Evolutionary conservation across 2,329 filamentous ascomycete genomes (phyloP), one percentile per base, ranked within the genome.

Genomic region (Pseudogymnoascus sp.): DNA sequence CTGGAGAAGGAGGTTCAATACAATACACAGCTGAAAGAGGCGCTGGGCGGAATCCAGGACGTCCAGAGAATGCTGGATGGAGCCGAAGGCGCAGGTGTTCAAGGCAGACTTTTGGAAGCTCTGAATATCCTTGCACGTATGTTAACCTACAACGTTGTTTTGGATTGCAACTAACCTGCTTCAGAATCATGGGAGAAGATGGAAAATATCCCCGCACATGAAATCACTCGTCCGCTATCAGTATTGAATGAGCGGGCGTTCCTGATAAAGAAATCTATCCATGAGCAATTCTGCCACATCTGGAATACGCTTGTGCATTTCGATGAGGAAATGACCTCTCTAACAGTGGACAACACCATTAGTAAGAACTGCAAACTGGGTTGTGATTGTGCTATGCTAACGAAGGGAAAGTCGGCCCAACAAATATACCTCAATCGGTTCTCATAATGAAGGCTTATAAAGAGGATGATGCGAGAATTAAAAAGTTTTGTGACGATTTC

Each of bases 251-350:
- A 84, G 50, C 83, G 87, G 66, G 82, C 84, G 1, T 84, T 84
- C 25, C 84, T 87, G 69, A 77, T 96, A 63, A 87, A 86, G 66
- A 80, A 82, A 1, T 80, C 83, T 18, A 82, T 94, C 21, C 82
- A 86, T 63, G 83, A 88, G 42, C 83, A 84, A 7, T 81, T 94
- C 40, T 82, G 84, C 47, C 79, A 80, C 62, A 81, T 86, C n/a
- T 97, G 92, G 91, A 82, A 83, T 64, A 77, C 80, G 0, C 77
- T 93, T 47, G 77, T 96, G 11, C 75, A 79, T 1, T 75, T 92
- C 16, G 84, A 93, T 69, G 73, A 78, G 0, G 77, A 82, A 21
- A 75, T 77, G 7, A 77, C 78, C 7, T 79, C 75, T 53, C 75
- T 94, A 6, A 80, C 77, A 0, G 80, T 95, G 5, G 65, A 69